Conservation (phyloP, 192 early-diverging fungal genomes). For the Phlyctochytrium arcticum region DNA sequence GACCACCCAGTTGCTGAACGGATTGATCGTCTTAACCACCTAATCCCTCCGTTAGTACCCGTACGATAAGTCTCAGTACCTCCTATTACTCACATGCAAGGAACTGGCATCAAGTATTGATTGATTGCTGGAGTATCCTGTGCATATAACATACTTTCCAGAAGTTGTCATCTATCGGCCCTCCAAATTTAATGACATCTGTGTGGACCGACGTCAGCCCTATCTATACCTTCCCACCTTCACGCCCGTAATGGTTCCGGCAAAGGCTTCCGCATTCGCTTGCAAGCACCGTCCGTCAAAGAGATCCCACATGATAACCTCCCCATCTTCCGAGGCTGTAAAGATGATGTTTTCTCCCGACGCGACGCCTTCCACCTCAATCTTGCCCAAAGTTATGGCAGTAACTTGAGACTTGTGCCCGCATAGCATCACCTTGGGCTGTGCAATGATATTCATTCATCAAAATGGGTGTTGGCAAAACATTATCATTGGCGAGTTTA, state of each 20-base stretch:
- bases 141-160: slow-evolving; percentile 30
- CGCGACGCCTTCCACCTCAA: slow-evolving; percentile 32
- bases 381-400: slow-evolving; percentile 25
- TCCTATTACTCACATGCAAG: slow-evolving; percentile 21
- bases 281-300: slow-evolving; percentile 41
- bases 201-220: neutral
- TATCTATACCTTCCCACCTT: slow-evolving; percentile 9
- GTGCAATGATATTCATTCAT: neutral
- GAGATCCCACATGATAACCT: slow-evolving; percentile 45
- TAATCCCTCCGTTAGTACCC: too few species aligned
- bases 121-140: slow-evolving; percentile 18
- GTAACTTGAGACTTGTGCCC: slow-evolving; percentile 21
- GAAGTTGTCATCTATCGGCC: slow-evolving; percentile 28
- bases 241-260: slow-evolving; percentile 15
- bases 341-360: slow-evolving; percentile 29
- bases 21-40: too few species aligned
- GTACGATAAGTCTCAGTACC: too few species aligned
- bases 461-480: too few species aligned
- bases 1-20: slow-evolving; percentile 20
- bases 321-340: slow-evolving; percentile 31
- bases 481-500: too few species aligned
- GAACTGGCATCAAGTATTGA: slow-evolving; percentile 27
- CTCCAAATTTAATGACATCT: neutral
- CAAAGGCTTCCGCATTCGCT: slow-evolving; percentile 21
- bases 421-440: slow-evolving; percentile 16